Base-by-base conservation (phyloP, 345 rosid species). In the Crucihimalaya himalaica region DNA sequence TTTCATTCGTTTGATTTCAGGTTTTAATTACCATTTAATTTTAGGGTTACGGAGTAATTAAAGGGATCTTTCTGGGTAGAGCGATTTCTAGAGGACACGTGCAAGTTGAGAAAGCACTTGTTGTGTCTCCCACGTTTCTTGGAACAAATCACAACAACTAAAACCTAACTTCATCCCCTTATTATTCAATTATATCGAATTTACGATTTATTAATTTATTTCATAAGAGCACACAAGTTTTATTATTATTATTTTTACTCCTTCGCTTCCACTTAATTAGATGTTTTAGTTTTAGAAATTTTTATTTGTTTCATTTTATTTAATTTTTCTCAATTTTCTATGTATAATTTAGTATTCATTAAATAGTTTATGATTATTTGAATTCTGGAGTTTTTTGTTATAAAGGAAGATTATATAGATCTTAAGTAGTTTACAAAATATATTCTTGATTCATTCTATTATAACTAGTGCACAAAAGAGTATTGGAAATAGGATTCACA, bases 61-160 rank as follows among this genome's bases (percentile, higher is more conserved):
- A 34, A 2, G n/a, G n/a, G n/a, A 37, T 21, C 10, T 65, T 32
- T 50, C n/a, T 29, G 23, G 35, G 59, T 50, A 4, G 59, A 63
- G 28, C 54, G 47, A 10, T 28, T 5, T 9, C 27, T 28, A 40
- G 51, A 35, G 13, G 73, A 74, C 73, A 67, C 78, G 54, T 74
- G 72, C 15, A 66, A 37, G 60, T 34, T 20, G 15, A 34, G 13
- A 35, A 71, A 72, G 32, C 52, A 18, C 47, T 35, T 19, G 46
- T 35, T 20, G 28, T 6, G 68, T 21, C 69, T 60, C 63, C 79
- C 68, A 68, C 68, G 69, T 68, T 68, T 68, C 74, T 60, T 40
- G 74, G 73, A 68, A 31, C 53, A 45, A 47, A 46, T 56, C 76
- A 5, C 45, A 37, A 39, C 54, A 28, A 42, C 45, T 29, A 0